Base-by-base conservation (phyloP, 2,329 filamentous ascomycete species). In the Paraphaeosphaeria sporulosa region DNA sequence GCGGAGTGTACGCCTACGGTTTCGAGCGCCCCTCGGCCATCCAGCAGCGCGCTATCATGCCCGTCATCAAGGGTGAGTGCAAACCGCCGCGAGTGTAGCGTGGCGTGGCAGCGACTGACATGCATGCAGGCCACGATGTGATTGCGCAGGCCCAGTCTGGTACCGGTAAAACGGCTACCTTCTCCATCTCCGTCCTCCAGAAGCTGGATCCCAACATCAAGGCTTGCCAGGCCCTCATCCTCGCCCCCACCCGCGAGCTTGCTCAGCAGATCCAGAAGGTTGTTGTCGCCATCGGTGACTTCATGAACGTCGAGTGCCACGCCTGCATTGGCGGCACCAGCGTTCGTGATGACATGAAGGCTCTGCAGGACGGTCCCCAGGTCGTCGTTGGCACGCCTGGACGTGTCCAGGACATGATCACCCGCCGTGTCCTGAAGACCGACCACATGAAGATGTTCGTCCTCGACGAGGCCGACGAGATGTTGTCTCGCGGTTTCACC, bases 361-460 rank as follows among this genome's bases (percentile, higher is more conserved):
- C 93, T 74, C 92, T 99, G 67, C 89, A 94, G 81, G 93, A 97
- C 63, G 96, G 95, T 67, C 94, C 93, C 73, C 95, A 98, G 84
- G 91, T 99, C 78, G 94, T 99, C 73, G 94, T 97, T 73, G 95
- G 96, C 80, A 99, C 96, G 61, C 95, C 95, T 72, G 95, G 95
- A 74, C 96, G 96, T 90, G 95, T 99, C 74, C 92, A 96, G 51
- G 95, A 99, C 85, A 98, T 99, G 96, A 99, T 99, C 81, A 93
- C 97, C 85, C 94, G 95, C 71, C 93, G 94, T 74, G 92, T 96
- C 84, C 88, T 99, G 74, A 95, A 94, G 87, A 99, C 95, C 78
- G 94, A 97, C 81, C 86, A 88, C 83, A 97, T 99, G 89, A 99
- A 99, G 90, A 97, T 98, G 92, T 96, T 99, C 82, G 93, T 99